Evolutionary conservation across 2,329 filamentous ascomycete species (phyloP).

Genomic region (Sordariomycetes sp.): DNA sequence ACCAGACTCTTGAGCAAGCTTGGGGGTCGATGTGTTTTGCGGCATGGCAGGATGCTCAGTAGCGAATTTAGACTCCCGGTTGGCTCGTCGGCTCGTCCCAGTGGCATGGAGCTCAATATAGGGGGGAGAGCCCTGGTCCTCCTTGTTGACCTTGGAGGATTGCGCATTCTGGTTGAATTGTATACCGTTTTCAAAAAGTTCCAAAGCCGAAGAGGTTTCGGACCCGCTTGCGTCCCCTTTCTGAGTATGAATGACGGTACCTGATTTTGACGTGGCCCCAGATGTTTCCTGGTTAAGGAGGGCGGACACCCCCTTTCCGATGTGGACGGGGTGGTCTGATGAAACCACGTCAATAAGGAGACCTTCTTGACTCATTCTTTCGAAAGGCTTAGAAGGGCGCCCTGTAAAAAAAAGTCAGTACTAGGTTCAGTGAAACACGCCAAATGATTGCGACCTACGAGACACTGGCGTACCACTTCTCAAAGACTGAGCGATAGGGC

Average conservation of each 20-base stretch:
- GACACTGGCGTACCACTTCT: slow-evolving; percentile 14
- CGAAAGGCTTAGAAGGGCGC: neutral
- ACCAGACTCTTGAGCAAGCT: too few relatives aligned
- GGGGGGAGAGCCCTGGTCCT: neutral
- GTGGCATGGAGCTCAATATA: slow-evolving; percentile 2
- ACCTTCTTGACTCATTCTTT: neutral
- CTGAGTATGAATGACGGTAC: slow-evolving; percentile 28
- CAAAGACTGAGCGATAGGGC: slow-evolving; percentile 36
- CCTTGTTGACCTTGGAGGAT: slow-evolving; percentile 2
- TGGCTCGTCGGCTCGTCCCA: too few relatives aligned
- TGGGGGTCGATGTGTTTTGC: too few relatives aligned
- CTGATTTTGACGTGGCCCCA: slow-evolving; percentile 13
- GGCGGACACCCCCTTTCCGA: slow-evolving; percentile 3
- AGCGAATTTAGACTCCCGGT: too few relatives aligned
- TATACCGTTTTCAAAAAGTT: slow-evolving; percentile 21
- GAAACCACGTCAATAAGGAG: neutral
- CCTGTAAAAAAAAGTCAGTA: too few relatives aligned
- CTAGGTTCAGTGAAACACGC: too few relatives aligned
- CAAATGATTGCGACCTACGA: slow-evolving; percentile 10
- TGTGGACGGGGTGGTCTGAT: neutral
- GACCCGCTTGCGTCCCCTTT: too few relatives aligned
- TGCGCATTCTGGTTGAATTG: slow-evolving; percentile 12
- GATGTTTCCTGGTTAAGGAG: too few relatives aligned
- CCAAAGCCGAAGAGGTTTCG: slow-evolving; percentile 14
- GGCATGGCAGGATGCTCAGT: too few relatives aligned